These are phyloP conservation scores for Penicillium sp. DNA, from an alignment of 2,329 filamentous ascomycete species.

Conservation along the genomic window DNA sequence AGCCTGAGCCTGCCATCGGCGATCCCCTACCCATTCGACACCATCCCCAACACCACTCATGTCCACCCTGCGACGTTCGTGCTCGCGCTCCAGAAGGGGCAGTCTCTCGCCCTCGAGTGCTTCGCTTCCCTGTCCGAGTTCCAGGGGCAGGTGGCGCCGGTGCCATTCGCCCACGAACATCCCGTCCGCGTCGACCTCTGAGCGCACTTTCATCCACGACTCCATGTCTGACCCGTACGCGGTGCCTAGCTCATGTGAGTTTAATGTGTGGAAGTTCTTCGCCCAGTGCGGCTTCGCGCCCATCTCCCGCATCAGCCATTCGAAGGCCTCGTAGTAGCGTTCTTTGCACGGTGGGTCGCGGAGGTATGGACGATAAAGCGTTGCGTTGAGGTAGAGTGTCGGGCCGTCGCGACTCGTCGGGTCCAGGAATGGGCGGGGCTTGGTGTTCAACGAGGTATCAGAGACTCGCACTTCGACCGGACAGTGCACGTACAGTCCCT, in stretches of 20 bases:
- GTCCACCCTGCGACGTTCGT: slow-evolving; percentile 29
- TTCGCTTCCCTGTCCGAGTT: slow-evolving; percentile 4
- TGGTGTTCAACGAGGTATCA: slow-evolving; percentile 59
- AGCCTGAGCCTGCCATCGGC: slow-evolving; percentile 27
- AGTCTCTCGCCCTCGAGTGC: slow-evolving; percentile 26
- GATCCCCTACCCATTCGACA: slow-evolving; percentile 44
- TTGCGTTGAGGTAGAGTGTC: slow-evolving; percentile 86
- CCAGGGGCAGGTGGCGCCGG: slow-evolving; percentile 61
- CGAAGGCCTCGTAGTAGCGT: slow-evolving; percentile 85
- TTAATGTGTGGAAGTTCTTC: slow-evolving; percentile 74
- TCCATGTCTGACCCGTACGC: slow-evolving; percentile 70
- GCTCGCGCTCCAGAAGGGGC: slow-evolving; percentile 48
- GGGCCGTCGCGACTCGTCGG: slow-evolving; percentile 67
- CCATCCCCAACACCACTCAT: slow-evolving; percentile 40
- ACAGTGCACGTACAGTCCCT: slow-evolving; percentile 80
- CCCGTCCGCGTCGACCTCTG: slow-evolving; percentile 72
- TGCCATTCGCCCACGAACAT: slow-evolving; percentile 95
- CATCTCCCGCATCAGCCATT: slow-evolving; percentile 84
- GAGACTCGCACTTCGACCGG: slow-evolving; percentile 87
- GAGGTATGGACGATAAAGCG: slow-evolving; percentile 79
- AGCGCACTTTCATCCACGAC: slow-evolving; percentile 67
- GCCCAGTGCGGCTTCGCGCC: slow-evolving; percentile 86
- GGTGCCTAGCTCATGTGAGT: slow-evolving; percentile 58
- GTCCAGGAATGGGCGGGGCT: slow-evolving; percentile 67
- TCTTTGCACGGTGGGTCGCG: slow-evolving; percentile 72